Base-by-base conservation (phyloP, 208 protist genomes). In the Leishmania major region DNA sequence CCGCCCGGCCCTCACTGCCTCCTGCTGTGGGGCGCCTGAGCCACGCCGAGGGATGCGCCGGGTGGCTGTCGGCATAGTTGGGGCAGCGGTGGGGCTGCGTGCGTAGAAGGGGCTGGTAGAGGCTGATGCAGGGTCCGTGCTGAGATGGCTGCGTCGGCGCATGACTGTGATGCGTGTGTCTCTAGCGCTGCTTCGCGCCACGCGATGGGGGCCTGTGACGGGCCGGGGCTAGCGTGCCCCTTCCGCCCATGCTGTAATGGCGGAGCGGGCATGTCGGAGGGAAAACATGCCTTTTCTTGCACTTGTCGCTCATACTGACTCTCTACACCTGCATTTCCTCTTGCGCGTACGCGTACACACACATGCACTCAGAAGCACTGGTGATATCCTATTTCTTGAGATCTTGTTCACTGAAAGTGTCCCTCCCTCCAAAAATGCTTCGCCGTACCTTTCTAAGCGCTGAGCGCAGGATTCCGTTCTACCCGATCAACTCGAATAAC, bases 401-500 rank as follows among this genome's bases (percentile, higher is more conserved):
- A 71, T 62, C 49, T 78, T 59, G 22, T 31, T 89, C 64, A 37
- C 47, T 66, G 51, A 45, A 31, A 6, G 35, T 47, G 25, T 28
- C 15, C 53, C 13, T 7, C 19, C 10, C 13, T 1, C 19, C 3
- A 40, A 62, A 75, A 62, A 87, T 84, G 80, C 67, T 86, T 40
- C 10, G 35, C 76, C 72, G 66, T 62, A 87, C 77, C 59, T 78
- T 82, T 40, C 77, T 78, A 91, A 95, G 94, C 86, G 93, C 62
- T 22, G 76, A 90, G 82, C 69, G 84, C 86, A 95, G 95, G 87
- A 92, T 97, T 75, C 94, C 92, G 35, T 96, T 93, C 83, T 95
- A 96, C 80, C 91, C 91, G 25, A 82, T 94, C 73, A 96, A 96
- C 80, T 80, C 89, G 47, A 91, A 88, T 31, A 97, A 96, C 88